phyloP scores from a whole-genome alignment of 345 rosid species.

The Arabis hirsuta region DNA sequence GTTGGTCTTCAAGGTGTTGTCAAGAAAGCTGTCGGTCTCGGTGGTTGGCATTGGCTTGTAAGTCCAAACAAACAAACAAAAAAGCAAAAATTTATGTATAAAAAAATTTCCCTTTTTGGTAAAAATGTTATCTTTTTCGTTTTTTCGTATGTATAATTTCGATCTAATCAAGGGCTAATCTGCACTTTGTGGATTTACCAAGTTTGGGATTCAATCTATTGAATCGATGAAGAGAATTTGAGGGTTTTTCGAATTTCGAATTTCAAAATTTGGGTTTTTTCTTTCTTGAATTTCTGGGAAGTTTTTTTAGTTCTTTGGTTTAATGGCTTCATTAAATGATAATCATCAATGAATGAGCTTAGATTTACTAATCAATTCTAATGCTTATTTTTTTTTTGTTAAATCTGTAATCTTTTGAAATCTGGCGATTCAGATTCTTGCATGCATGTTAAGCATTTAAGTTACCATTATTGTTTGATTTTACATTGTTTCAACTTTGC shows the following conservation, averaged over 20 bases:
- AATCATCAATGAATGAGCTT: conserved; percentile 30
- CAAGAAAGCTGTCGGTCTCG: conserved; percentile 95
- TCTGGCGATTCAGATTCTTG: conserved; percentile 37
- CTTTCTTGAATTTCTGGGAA: not conserved
- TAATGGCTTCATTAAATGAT: conserved; percentile 11
- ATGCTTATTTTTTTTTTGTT: no score
- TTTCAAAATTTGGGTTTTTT: conserved; percentile 27
- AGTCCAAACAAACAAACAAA: not conserved
- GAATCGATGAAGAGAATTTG: not conserved
- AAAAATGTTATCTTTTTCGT: conserved; percentile 20
- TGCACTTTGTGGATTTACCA: not conserved
- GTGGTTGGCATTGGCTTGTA: conserved; percentile 99
- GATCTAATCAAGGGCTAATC: conserved; percentile 6
- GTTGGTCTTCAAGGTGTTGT: conserved; percentile 96
- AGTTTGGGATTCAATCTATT: not conserved
- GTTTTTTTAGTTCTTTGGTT: not conserved
- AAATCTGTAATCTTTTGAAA: not conserved
- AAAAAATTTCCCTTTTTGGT: not conserved
- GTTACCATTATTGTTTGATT: conserved; percentile 18
- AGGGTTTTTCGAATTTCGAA: conserved; percentile 17
- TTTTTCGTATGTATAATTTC: not conserved
- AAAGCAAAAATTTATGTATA: no score
- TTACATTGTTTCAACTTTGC: conserved; percentile 22
- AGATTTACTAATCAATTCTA: conserved; percentile 1
- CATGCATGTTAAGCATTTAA: conserved; percentile 41